A percentile compares a stretch with the other conserved stretches of the same genome.
Conservation (phyloP, 371 early-diverging fungal species). For the Mortierella sp. region DNA sequence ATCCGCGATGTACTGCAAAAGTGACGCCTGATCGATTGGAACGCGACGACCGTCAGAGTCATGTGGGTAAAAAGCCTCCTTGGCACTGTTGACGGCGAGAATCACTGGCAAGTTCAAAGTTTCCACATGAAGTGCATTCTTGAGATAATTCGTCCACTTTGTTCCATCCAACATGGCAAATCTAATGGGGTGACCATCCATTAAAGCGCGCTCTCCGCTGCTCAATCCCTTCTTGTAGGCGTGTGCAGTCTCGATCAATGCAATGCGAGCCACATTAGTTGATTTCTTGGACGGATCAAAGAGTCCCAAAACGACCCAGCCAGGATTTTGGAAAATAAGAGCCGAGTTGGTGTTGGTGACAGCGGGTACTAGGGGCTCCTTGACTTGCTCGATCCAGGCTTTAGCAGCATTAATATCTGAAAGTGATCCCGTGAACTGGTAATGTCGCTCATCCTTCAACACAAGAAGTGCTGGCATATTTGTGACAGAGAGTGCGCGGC, state of each 20-base stretch:
- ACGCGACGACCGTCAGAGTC: constrained; percentile 44
- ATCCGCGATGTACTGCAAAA: constrained; percentile 34
- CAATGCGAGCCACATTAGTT: constrained; percentile 16
- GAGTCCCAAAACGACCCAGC: constrained; percentile 39
- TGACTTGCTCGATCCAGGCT: constrained; percentile 37
- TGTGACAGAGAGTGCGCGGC: constrained; percentile 14
- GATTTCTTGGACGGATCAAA: constrained; percentile 30
- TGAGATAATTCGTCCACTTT: constrained; percentile 49
- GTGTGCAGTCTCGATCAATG: constrained; percentile 41
- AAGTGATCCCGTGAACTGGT: constrained; percentile 27
- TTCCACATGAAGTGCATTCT: constrained; percentile 25
- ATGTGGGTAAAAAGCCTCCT: constrained; percentile 32
- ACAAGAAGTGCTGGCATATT: constrained; percentile 21
- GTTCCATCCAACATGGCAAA: constrained; percentile 48
- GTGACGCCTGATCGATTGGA: constrained; percentile 20
- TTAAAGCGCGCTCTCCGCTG: constrained; percentile 5
- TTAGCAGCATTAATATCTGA: constrained; percentile 23
- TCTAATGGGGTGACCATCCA: constrained; percentile 19
- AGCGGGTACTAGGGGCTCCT: constrained; percentile 26
- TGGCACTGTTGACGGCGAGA: constrained; percentile 32
- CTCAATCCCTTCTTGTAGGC: constrained; percentile 17
- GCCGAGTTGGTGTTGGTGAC: constrained; percentile 23
- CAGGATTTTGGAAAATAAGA: constrained; percentile 21
- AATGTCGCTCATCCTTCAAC: constrained; percentile 49
- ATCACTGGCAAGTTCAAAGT: constrained; percentile 35